Percentiles rank a stretch among this genome's conserved stretches.
Conservation (phyloP, 1,284 basidiomycete genomes). For the Heimioporus retisporus region DNA sequence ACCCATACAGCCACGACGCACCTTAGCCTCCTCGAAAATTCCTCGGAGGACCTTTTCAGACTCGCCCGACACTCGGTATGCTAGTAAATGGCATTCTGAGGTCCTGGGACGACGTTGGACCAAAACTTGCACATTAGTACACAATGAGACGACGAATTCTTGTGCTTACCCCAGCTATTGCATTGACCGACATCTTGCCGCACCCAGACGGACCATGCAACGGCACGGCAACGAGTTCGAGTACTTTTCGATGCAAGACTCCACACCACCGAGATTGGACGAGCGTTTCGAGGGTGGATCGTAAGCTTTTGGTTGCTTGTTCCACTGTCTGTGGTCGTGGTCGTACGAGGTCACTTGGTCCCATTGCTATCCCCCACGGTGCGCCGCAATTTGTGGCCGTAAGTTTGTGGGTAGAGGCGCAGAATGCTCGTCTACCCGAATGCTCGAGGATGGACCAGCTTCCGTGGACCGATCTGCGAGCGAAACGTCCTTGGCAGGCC, state of each 20-base stretch:
- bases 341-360: constrained; percentile 58
- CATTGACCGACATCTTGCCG: constrained; percentile 95
- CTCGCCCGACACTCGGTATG: constrained; percentile 98
- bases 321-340: constrained; percentile 42
- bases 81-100: constrained; percentile 93
- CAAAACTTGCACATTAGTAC: no score
- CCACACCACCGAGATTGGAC: constrained; percentile 91
- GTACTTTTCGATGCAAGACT: constrained; percentile 88
- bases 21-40: constrained; percentile 97
- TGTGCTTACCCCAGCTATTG: constrained; percentile 94
- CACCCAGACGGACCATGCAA: constrained; percentile 98
- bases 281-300: constrained; percentile 78
- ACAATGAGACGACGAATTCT: neutral
- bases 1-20: neutral
- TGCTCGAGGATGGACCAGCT: constrained; percentile 25
- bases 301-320: constrained; percentile 58
- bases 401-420: constrained; percentile 24
- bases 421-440: neutral
- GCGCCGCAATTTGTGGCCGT: constrained; percentile 65
- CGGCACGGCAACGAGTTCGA: constrained; percentile 95
- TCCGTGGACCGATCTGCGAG: constrained; percentile 18
- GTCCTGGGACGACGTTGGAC: constrained; percentile 63
- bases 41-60: constrained; percentile 97
- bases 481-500: constrained; percentile 7
- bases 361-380: constrained; percentile 53